phyloP scores from a whole-genome alignment of 441 rosid genomes.

The Pelargonium myrrhifolium region DNA sequence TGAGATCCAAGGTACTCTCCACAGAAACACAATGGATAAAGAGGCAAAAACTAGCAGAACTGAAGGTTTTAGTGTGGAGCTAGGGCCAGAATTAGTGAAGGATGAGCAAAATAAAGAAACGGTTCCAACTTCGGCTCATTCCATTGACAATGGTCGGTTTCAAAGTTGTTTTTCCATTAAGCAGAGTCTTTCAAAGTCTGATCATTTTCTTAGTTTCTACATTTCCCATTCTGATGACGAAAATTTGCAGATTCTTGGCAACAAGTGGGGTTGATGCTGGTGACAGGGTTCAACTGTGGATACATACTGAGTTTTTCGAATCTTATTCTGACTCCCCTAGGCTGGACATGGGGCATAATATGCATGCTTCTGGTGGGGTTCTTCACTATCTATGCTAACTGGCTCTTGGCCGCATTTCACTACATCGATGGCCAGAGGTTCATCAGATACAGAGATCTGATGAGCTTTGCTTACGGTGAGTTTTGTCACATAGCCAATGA shows the following conservation, averaged over 20 bases:
- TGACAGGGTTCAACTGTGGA: conserved; percentile 28
- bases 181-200: neutral
- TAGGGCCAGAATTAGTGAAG: neutral
- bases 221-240: too few species aligned
- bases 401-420: conserved; percentile 31
- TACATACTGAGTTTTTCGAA: conserved; percentile 28
- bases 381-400: conserved; percentile 23
- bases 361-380: conserved; percentile 17
- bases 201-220: too few species aligned
- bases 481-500: neutral
- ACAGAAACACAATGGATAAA: neutral
- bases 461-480: conserved; percentile 25
- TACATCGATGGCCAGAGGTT: conserved; percentile 24
- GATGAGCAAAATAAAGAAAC: too few species aligned
- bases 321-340: conserved; percentile 25
- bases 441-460: conserved; percentile 28
- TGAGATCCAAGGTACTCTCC: too few species aligned
- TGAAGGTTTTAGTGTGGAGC: neutral
- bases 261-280: conserved; percentile 29
- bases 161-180: too few species aligned
- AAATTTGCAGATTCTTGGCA: conserved; percentile 33
- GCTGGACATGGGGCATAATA: conserved; percentile 29
- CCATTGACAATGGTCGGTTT: conserved; percentile 18
- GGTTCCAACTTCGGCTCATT: conserved; percentile 17
- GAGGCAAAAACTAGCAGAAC: neutral